Conservation (phyloP, 2,329 filamentous ascomycete genomes). For the Clonostachys byssicola region DNA sequence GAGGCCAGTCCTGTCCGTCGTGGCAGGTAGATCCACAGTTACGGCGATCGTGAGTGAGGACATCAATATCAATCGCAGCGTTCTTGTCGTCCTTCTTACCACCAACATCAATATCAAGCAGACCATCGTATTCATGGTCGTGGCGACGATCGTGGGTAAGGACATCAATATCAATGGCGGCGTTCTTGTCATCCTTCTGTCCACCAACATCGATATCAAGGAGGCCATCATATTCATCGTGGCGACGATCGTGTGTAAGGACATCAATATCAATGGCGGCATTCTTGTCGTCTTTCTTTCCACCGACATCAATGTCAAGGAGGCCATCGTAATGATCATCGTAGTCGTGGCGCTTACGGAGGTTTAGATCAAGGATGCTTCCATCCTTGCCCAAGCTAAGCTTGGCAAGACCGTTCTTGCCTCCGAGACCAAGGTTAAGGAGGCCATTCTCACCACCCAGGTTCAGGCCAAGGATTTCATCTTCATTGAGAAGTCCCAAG, state of each 20-base stretch:
- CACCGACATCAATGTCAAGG: not conserved
- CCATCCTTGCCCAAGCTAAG: conserved; percentile 3
- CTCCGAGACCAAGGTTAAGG: conserved; percentile 7
- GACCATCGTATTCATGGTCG: not conserved
- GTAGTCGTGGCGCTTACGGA: not conserved
- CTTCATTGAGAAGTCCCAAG: not conserved
- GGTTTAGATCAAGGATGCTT: conserved; percentile 1
- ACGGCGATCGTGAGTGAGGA: conserved; percentile 3
- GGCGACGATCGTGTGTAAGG: conserved; percentile 1
- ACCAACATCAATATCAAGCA: conserved; percentile 1
- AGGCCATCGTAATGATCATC: not conserved
- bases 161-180: conserved; percentile 2
- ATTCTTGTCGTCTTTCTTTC: not conserved
- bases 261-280: conserved; percentile 5
- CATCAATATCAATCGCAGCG: conserved; percentile 7
- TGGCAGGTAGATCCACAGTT: not conserved
- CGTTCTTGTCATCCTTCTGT: conserved; percentile 3
- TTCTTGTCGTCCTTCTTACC: conserved; percentile 6
- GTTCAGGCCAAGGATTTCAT: conserved; percentile 5
- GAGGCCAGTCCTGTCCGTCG: not conserved
- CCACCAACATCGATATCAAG: conserved; percentile 8
- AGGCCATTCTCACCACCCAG: conserved; percentile 4
- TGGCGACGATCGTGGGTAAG: conserved; percentile 1
- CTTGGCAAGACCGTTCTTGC: conserved; percentile 5
- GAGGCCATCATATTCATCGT: conserved; percentile 1